phyloP scores from a whole-genome alignment of 805 yeast species.

The Citeromyces matritensis region DNA sequence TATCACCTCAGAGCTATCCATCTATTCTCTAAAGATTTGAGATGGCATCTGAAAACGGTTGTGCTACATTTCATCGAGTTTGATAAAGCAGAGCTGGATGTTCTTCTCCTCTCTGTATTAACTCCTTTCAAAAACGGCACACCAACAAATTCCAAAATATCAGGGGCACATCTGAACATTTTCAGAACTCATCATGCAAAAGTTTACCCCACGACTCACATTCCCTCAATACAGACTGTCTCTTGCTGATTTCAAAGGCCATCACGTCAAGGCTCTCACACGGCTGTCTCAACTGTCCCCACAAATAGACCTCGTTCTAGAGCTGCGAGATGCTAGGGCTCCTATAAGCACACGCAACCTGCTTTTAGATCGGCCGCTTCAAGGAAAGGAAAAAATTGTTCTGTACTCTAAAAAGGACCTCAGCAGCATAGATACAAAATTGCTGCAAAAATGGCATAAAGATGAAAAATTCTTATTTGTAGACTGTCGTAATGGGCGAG shows the following conservation, averaged over 20 bases:
- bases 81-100: too few species aligned
- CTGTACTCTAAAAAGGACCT: constrained; percentile 69
- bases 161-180: too few species aligned
- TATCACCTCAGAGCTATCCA: too few species aligned
- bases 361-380: constrained; percentile 53
- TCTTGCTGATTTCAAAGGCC: constrained; percentile 78
- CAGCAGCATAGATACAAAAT: constrained; percentile 23
- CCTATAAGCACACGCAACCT: constrained; percentile 76
- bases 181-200: too few species aligned
- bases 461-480: constrained; percentile 33
- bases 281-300: constrained; percentile 56
- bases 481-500: constrained; percentile 37
- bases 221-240: constrained; percentile 65
- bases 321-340: constrained; percentile 80
- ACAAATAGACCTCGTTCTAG: constrained; percentile 69
- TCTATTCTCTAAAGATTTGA: too few species aligned
- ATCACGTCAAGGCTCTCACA: constrained; percentile 68
- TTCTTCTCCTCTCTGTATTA: too few species aligned
- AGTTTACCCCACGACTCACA: constrained; percentile 49
- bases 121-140: too few species aligned
- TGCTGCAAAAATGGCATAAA: constrained; percentile 32
- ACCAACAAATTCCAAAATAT: too few species aligned
- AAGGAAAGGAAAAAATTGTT: constrained; percentile 39
- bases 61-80: too few species aligned
- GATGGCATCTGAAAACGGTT: too few species aligned